Percentiles rank a stretch among this genome's conserved stretches.
Evolutionary conservation across 345 rosid genomes (phyloP).

Genomic region (Hibiscus trionum): DNA sequence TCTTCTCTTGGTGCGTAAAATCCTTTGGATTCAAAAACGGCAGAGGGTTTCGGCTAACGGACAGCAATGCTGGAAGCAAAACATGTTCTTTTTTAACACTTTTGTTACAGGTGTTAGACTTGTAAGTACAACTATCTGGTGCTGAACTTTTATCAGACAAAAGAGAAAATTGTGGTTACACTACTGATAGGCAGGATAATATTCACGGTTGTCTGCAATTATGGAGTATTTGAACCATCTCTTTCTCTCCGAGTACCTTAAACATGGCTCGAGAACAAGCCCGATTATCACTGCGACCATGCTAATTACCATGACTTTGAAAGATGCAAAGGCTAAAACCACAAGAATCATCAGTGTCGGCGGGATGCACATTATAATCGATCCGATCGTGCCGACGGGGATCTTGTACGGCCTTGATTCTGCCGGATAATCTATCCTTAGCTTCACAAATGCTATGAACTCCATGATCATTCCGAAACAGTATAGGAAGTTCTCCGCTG

Average conservation of each 20-base stretch:
- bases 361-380: background rate
- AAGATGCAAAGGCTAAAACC: conserved; percentile 45
- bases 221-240: conserved; percentile 3
- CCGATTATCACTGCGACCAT: conserved; percentile 39
- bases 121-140: background rate
- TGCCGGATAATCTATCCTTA: conserved; percentile 38
- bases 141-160: background rate
- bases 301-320: conserved; percentile 47
- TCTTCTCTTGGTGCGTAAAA: background rate
- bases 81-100: background rate
- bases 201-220: background rate
- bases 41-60: background rate
- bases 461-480: conserved; percentile 77
- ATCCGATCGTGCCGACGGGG: conserved; percentile 50
- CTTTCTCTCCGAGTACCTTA: background rate
- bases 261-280: conserved; percentile 1
- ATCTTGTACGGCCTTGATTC: conserved; percentile 55
- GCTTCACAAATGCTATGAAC: conserved; percentile 48
- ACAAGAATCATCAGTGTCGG: conserved; percentile 9
- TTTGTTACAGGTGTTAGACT: background rate
- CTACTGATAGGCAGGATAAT: background rate
- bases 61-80: background rate
- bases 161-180: background rate
- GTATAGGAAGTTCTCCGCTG: conserved; percentile 65
- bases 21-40: background rate